phyloP scores from a whole-genome alignment of 192 early-diverging fungal genomes.

The Coemansia sp. region DNA sequence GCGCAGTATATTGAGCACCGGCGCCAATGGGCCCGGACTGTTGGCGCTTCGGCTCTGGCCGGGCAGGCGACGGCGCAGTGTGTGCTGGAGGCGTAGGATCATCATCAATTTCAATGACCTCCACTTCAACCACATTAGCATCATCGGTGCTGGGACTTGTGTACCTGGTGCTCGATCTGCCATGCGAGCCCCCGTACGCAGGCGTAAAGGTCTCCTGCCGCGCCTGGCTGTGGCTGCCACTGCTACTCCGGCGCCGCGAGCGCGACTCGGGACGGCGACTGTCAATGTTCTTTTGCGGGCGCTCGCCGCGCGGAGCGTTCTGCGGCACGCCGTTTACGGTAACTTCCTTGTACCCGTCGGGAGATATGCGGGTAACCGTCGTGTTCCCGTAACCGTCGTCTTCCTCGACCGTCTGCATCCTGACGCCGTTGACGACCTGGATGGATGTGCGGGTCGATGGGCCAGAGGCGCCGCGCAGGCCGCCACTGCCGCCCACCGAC shows the following conservation, averaged over 20 bases:
- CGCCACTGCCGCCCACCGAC: slow-evolving; percentile 30
- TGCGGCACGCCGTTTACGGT: slow-evolving; percentile 49
- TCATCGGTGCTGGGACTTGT: slow-evolving; percentile 8
- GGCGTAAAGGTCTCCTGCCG: slow-evolving; percentile 9
- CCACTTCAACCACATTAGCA: slow-evolving; percentile 37
- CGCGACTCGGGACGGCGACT: not conserved
- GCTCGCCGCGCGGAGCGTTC: slow-evolving; percentile 8
- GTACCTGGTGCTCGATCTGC: slow-evolving; percentile 5
- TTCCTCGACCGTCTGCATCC: slow-evolving; percentile 44
- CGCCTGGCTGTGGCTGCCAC: slow-evolving; percentile 8
- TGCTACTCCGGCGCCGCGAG: slow-evolving; percentile 16
- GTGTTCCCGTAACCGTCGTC: slow-evolving; percentile 48
- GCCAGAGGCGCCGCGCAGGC: slow-evolving; percentile 28
- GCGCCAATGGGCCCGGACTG: not conserved
- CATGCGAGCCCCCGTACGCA: not conserved
- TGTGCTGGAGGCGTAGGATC: slow-evolving; percentile 11
- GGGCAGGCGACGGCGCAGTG: not conserved
- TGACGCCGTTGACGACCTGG: slow-evolving; percentile 48
- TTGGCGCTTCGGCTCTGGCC: slow-evolving; percentile 5
- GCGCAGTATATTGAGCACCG: slow-evolving; percentile 2
- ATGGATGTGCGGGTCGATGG: slow-evolving; percentile 43
- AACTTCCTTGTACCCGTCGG: slow-evolving; percentile 44
- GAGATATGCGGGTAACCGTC: slow-evolving; percentile 44
- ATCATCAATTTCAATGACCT: slow-evolving; percentile 34
- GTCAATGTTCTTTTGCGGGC: slow-evolving; percentile 12